Evolutionary conservation across 495 filamentous ascomycete species (phyloP), one percentile per base, ranked within the genome.

Genomic region (Astrothelium macrocarpum): DNA sequence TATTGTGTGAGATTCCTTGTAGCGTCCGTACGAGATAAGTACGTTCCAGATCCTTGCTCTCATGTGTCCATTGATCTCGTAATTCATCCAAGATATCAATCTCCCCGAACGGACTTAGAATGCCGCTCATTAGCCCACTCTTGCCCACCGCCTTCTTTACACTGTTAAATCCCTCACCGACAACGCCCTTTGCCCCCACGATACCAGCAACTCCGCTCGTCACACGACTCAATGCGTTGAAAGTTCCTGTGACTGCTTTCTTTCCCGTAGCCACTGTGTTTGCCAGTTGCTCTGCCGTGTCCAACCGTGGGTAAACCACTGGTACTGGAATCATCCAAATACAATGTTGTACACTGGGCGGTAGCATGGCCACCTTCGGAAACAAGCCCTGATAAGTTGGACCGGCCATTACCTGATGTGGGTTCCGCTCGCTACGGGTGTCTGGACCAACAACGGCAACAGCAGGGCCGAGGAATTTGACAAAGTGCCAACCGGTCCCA

Each of bases 121-220:
- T 89, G 11, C 88, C 85, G 53, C 91, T 90, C 94, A 98, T 97
- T 31, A 98, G 78, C 0, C 94, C 94, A 5, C 82, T 85, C 74
- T 98, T 98, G 20, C 94, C 94, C 20, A 98, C 91, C 1, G 91
- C 95, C 72, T 90, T 90, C 78, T 98, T 98, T 64, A 97, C 91
- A 20, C 88, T 87, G 66, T 87, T 90, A 71, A 98, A 98, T 0
- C 95, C 94, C 4, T 89, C 89, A 32, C 87, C 85, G 2, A 98
- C 94, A 60, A 91, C 85, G 23, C 90, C 88, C 72, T 95, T 96
- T 16, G 91, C 94, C 31, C 94, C 94, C 0, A 97, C 91, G 2
- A 98, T 89, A 0, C 94, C 92, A 2, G 94, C 94, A 0, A 95
- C 90, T 1, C 90, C 94, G 69, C 90, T 91, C 0, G 92, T 92